Base-by-base conservation (phyloP, 176 grass and related monocot genomes). In the Aegilops tauschii region DNA sequence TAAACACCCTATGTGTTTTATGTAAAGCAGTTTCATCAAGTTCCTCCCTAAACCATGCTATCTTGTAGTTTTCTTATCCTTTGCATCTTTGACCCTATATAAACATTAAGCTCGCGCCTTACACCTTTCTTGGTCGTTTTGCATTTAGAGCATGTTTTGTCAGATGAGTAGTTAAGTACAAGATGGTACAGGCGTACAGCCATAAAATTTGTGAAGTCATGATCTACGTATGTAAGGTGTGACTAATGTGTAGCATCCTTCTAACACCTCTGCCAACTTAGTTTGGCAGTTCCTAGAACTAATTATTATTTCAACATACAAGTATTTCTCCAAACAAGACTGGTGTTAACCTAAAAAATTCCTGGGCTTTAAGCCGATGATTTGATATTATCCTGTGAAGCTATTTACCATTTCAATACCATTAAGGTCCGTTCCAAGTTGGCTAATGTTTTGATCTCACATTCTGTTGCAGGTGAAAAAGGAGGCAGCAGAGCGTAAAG, bases 391-490 rank as follows among this genome's bases (percentile, higher is more conserved):
- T 80, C 40, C 14, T 75, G 23, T 50, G 42, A 65, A 59, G 28
- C 71, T 84, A 9, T 68, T 35, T 31, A 12, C 3, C 29, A 18
- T 61, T 68, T 67, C 4, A 23, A 69, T 69, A 25, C 40, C 81
- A 62, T 77, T 32, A 10, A 47, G 62, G 42, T 7, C 9, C 44
- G 5, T 83, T 8, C 20, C 6, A 8, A 58, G 42, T 30, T 32
- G 35, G 50, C 73, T 30, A 12, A 54, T 88, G n/a, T 78, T 78
- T 49, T 85, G n/a, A 65, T 73, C 37, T 23, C 49, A 3, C 17
- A 56, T 71, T 80, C 71, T 56, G 12, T 70, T 77, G 77, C 84
- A 97, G 95, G 95, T 97, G 50, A 94, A 97, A 86, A 97, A 84
- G 88, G 95, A 97, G 84, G 79, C 40, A 27, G 87, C 91, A 1